A percentile compares a stretch with the other conserved stretches of the same genome.
These are phyloP conservation scores for Miscanthus lutarioriparius DNA, from an alignment of 176 grass and related monocot genomes.

Conservation along the genomic window DNA sequence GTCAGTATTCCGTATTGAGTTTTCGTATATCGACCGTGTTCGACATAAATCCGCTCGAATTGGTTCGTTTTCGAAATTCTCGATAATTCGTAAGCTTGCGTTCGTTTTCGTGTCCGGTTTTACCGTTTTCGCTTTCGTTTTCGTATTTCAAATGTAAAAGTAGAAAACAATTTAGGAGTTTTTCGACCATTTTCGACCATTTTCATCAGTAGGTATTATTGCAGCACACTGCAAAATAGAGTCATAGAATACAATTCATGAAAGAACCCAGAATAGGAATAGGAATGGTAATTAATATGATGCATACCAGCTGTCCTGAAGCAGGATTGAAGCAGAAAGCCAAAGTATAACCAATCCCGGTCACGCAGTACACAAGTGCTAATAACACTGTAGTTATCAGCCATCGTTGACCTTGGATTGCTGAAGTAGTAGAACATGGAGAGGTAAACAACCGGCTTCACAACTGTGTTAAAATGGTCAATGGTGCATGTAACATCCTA, in stretches of 20 bases:
- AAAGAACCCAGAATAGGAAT: neutral
- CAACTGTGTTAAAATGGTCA: constrained; percentile 70
- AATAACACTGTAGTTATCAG: constrained; percentile 59
- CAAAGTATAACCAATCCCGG: constrained; percentile 76
- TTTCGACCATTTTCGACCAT: too few species aligned
- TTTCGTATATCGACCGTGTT: too few species aligned
- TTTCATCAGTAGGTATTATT: too few species aligned
- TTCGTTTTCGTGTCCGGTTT: too few species aligned
- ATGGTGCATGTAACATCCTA: too few species aligned
- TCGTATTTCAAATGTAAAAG: too few species aligned
- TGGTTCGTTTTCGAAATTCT: too few species aligned
- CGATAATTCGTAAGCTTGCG: too few species aligned
- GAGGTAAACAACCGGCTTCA: constrained; percentile 75
- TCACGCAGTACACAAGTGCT: constrained; percentile 84
- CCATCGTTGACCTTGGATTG: constrained; percentile 68
- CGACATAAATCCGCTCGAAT: too few species aligned
- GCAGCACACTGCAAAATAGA: constrained; percentile 61
- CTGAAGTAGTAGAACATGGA: constrained; percentile 95
- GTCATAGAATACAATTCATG: neutral
- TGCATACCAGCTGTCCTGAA: constrained; percentile 63
- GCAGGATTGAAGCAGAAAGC: constrained; percentile 72
- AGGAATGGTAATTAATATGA: neutral
- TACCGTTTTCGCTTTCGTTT: too few species aligned
- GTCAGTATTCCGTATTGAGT: too few species aligned
- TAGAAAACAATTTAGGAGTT: too few species aligned